Conservation (phyloP, 345 rosid genomes). For the Jatropha curcas region DNA sequence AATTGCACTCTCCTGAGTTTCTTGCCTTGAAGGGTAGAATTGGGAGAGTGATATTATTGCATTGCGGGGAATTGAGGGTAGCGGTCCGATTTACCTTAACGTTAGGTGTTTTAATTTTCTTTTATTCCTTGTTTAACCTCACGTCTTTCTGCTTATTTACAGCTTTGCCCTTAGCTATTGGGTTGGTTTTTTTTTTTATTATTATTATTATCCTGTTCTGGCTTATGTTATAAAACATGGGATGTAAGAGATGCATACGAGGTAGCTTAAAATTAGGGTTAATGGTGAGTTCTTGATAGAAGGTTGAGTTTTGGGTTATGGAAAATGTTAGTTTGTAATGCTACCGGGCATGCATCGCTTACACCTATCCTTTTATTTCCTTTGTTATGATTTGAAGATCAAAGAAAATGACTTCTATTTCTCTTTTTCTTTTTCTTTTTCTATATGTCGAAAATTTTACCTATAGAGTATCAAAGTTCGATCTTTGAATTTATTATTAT, state of each 20-base stretch:
- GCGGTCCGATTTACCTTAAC: constrained; percentile 67
- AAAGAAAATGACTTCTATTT: constrained; percentile 10
- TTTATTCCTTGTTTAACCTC: constrained; percentile 30
- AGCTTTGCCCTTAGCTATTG: background rate
- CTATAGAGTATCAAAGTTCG: no score
- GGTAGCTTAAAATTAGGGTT: constrained; percentile 27
- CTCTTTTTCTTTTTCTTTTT: background rate
- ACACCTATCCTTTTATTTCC: constrained; percentile 48
- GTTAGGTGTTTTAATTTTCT: constrained; percentile 12
- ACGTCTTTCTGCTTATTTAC: constrained; percentile 12
- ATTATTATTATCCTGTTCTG: no score
- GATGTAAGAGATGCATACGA: constrained; percentile 78
- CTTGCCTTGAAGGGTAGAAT: constrained; percentile 55
- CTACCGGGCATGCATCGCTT: constrained; percentile 79
- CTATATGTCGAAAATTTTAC: background rate
- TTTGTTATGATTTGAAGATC: constrained; percentile 21
- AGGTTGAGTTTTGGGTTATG: constrained; percentile 2
- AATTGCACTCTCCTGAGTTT: constrained; percentile 71
- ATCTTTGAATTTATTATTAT: no score
- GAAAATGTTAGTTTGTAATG: constrained; percentile 16
- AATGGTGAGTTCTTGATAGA: constrained; percentile 6
- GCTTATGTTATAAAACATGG: constrained; percentile 24
- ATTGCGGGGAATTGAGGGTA: constrained; percentile 92
- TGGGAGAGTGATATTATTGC: constrained; percentile 72
- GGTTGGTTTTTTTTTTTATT: no score